A percentile compares a stretch with the other conserved stretches of the same genome.
phyloP scores from a whole-genome alignment of 2,329 filamentous ascomycete species.

The Tolypocladium amazonense region DNA sequence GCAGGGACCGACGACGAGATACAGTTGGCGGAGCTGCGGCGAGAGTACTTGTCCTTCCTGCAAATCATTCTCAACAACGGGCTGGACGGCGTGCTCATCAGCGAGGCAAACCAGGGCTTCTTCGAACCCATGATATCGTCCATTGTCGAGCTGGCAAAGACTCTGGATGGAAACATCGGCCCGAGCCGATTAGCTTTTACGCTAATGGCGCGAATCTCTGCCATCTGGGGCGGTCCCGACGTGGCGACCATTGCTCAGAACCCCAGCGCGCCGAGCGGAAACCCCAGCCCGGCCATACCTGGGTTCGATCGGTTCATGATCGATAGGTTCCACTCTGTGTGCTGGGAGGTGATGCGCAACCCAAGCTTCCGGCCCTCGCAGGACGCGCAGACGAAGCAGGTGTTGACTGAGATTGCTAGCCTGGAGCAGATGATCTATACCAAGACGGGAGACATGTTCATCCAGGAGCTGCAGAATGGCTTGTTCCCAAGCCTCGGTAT shows the following conservation, averaged over 20 bases:
- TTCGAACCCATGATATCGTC: conserved; percentile 84
- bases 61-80: conserved; percentile 86
- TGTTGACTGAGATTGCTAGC: conserved; percentile 76
- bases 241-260: conserved; percentile 46
- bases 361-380: conserved; percentile 65
- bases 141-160: conserved; percentile 74
- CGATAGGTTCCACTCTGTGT: conserved; percentile 74
- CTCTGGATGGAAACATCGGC: conserved; percentile 52
- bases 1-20: conserved; percentile 94
- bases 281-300: conserved; percentile 53
- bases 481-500: conserved; percentile 58
- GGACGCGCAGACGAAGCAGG: conserved; percentile 81
- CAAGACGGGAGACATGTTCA: conserved; percentile 78
- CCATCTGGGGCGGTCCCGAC: conserved; percentile 84
- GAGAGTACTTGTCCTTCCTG: conserved; percentile 92
- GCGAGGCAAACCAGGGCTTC: conserved; percentile 76
- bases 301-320: conserved; percentile 92
- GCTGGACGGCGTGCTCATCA: conserved; percentile 79
- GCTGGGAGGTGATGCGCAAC: conserved; percentile 79
- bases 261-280: conserved; percentile 36
- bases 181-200: conserved; percentile 66
- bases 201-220: conserved; percentile 72
- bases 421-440: conserved; percentile 83
- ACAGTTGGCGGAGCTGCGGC: conserved; percentile 78
- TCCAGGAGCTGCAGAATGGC: conserved; percentile 52